Percentiles rank a stretch among this genome's conserved stretches.
These are phyloP conservation scores for Oryza nivara DNA, from an alignment of 176 grass and related monocot species.

Conservation along the genomic window DNA sequence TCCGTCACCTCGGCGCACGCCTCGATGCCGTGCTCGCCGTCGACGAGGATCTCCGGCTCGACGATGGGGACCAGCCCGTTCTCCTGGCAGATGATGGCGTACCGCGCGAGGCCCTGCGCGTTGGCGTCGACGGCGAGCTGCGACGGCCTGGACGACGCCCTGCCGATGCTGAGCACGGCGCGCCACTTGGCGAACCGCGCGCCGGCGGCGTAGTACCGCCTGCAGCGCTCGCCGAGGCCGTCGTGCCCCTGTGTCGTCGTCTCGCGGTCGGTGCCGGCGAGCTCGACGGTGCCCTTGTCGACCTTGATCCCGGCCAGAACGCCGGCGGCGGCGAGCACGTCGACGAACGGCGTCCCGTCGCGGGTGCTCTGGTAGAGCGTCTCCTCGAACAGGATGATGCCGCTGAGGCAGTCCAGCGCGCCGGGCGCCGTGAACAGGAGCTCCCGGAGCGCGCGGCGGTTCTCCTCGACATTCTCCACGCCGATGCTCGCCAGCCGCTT, in stretches of 20 bases:
- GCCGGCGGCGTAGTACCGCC: conserved; percentile 52
- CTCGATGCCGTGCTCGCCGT: conserved; percentile 51
- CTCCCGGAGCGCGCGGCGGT: conserved; percentile 52
- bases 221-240: conserved; percentile 46
- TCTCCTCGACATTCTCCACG: conserved; percentile 63
- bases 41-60: conserved; percentile 65
- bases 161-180: conserved; percentile 59
- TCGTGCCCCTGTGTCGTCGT: conserved; percentile 65
- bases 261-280: conserved; percentile 59
- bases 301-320: conserved; percentile 65
- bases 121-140: conserved; percentile 52
- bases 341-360: conserved; percentile 53
- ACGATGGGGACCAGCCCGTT: conserved; percentile 66
- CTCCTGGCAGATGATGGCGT: conserved; percentile 71
- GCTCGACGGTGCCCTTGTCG: conserved; percentile 58
- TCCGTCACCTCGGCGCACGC: conserved; percentile 53
- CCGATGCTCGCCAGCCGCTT: conserved; percentile 54
- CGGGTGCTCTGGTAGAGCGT: conserved; percentile 62
- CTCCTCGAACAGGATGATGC: conserved; percentile 66
- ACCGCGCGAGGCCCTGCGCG: conserved; percentile 50
- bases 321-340: conserved; percentile 40
- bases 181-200: conserved; percentile 74
- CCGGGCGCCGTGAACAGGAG: conserved; percentile 56
- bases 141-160: conserved; percentile 37
- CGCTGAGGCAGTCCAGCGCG: conserved; percentile 47